These are phyloP conservation scores for Asterochloris sp. DNA, from an alignment of 139 green algal species.

Conservation along the genomic window DNA sequence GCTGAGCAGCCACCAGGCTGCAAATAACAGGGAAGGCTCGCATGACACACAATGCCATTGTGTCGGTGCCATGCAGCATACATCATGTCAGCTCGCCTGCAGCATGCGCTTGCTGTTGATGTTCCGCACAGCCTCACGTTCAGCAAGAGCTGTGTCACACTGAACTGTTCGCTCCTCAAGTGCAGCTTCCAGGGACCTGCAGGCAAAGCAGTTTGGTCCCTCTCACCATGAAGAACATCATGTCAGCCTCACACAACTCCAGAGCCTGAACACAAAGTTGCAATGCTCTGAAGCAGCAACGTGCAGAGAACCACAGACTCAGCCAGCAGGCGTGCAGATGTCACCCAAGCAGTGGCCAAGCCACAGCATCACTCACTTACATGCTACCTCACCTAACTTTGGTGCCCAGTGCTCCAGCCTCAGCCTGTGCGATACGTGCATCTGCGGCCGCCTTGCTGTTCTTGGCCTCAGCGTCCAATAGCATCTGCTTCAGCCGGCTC, in stretches of 20 bases:
- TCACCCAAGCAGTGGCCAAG: neutral
- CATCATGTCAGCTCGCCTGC: neutral
- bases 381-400: conserved; percentile 8
- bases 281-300: neutral
- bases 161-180: conserved; percentile 29
- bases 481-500: conserved; percentile 19
- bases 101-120: neutral
- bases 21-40: neutral
- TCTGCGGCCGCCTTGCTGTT: conserved; percentile 14
- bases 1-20: neutral
- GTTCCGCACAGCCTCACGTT: neutral
- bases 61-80: neutral
- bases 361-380: neutral
- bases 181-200: conserved; percentile 18
- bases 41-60: neutral
- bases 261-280: neutral
- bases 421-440: conserved; percentile 16
- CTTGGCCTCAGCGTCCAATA: conserved; percentile 29
- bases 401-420: neutral
- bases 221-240: too few species aligned
- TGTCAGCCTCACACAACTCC: neutral
- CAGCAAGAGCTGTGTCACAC: conserved; percentile 19
- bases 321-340: neutral
- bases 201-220: neutral
- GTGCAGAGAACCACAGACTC: neutral